Conservation (phyloP, 305 asterid genomes). For the Fraxinus latifolia region DNA sequence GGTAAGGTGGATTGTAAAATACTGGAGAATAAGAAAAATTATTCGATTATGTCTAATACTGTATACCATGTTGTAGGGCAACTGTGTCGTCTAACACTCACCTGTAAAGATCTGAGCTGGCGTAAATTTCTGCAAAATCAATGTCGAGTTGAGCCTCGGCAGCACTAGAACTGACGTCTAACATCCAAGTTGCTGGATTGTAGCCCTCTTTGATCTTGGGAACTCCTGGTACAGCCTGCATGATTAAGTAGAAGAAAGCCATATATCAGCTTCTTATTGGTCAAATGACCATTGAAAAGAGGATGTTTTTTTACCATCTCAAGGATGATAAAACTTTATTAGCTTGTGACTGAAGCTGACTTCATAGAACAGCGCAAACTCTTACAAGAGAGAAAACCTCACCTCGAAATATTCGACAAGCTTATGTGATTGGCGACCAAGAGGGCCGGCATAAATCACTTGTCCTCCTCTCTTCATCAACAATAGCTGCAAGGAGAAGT, state of each 20-base stretch:
- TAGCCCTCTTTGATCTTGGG: slow-evolving; percentile 37
- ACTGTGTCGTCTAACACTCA: slow-evolving; percentile 4
- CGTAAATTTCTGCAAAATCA: slow-evolving; percentile 44
- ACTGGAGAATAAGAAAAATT: background rate
- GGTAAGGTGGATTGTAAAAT: background rate
- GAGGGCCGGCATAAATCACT: slow-evolving; percentile 42
- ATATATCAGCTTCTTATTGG: background rate
- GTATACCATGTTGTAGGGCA: background rate
- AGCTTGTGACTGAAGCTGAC: background rate
- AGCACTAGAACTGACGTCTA: slow-evolving; percentile 36
- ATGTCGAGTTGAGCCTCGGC: slow-evolving; percentile 38
- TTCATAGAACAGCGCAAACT: background rate
- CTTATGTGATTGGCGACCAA: slow-evolving; percentile 34
- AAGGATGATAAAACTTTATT: background rate
- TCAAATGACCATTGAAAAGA: background rate
- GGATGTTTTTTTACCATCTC: background rate
- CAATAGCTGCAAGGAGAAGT: slow-evolving; percentile 31
- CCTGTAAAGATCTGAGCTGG: slow-evolving; percentile 39
- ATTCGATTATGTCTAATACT: background rate
- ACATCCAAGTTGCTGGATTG: slow-evolving; percentile 56
- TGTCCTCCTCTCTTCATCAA: slow-evolving; percentile 55
- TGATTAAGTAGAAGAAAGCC: background rate
- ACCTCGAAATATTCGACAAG: slow-evolving; percentile 48
- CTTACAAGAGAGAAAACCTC: background rate
- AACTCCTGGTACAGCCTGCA: slow-evolving; percentile 42